These are phyloP conservation scores for Scleroderma bovista DNA, from an alignment of 768 basidiomycete species.

Conservation along the genomic window DNA sequence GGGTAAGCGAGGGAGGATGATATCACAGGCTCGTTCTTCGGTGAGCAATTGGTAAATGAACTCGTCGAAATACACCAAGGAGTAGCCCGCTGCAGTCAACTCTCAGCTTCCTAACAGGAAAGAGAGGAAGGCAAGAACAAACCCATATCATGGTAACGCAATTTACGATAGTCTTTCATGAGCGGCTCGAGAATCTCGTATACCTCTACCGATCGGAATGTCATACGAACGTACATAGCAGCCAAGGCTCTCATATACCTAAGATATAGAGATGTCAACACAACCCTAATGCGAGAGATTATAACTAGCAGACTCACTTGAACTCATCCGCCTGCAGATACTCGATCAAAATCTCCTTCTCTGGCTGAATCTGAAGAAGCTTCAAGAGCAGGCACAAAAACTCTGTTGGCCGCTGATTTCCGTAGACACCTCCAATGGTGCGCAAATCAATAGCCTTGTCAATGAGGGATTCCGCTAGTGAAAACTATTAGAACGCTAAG, in stretches of 20 bases:
- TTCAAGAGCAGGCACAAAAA: constrained; percentile 92
- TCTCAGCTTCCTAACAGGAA: background rate
- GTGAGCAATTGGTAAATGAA: constrained; percentile 79
- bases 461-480: constrained; percentile 82
- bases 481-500: constrained; percentile 3
- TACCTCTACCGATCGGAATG: constrained; percentile 84
- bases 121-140: constrained; percentile 20
- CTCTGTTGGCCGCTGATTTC: constrained; percentile 91
- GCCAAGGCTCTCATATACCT: constrained; percentile 94
- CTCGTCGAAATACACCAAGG: constrained; percentile 85
- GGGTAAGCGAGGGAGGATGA: constrained; percentile 85
- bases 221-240: constrained; percentile 92
- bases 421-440: constrained; percentile 89
- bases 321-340: constrained; percentile 96
- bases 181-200: constrained; percentile 93
- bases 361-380: constrained; percentile 93
- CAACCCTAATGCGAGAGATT: background rate
- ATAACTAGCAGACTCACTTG: constrained; percentile 59
- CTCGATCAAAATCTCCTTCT: constrained; percentile 94
- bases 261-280: background rate
- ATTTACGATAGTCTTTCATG: constrained; percentile 88
- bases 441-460: constrained; percentile 85
- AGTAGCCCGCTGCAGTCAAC: constrained; percentile 64
- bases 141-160: constrained; percentile 80
- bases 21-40: constrained; percentile 93